Percentiles rank a stretch among this genome's conserved stretches.
Conservation (phyloP, 2,329 filamentous ascomycete species). For the Capronia coronata region DNA sequence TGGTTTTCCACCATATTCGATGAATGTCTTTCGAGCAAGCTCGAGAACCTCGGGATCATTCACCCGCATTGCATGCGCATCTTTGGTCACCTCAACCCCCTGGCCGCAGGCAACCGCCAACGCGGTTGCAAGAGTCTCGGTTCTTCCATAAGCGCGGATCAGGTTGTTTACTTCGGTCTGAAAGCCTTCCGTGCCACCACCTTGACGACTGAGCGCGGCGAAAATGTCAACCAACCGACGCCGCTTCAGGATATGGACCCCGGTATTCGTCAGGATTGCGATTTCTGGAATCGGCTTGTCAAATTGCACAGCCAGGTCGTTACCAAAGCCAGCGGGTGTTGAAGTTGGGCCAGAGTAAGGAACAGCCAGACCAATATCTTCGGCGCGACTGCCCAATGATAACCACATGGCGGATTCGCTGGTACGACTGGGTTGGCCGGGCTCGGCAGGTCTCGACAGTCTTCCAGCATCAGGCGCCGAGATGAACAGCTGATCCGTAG, state of each 20-base stretch:
- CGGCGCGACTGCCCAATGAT: conserved; percentile 63
- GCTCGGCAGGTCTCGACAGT: conserved; percentile 56
- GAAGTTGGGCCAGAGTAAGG: conserved; percentile 62
- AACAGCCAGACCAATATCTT: conserved; percentile 73
- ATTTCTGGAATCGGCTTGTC: conserved; percentile 76
- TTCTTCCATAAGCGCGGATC: conserved; percentile 75
- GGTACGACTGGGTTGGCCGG: conserved; percentile 53
- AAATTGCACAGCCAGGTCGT: conserved; percentile 94
- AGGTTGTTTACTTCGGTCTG: conserved; percentile 79
- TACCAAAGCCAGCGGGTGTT: conserved; percentile 75
- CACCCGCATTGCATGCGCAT: conserved; percentile 62
- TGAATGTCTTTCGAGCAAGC: conserved; percentile 76
- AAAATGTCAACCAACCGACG: conserved; percentile 87
- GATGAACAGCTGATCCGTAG: conserved; percentile 67
- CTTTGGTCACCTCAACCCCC: conserved; percentile 69
- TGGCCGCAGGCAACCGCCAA: conserved; percentile 93
- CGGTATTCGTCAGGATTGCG: conserved; percentile 83
- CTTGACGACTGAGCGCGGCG: conserved; percentile 68
- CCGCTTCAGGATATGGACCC: conserved; percentile 77
- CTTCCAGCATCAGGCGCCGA: conserved; percentile 81
- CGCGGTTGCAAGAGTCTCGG: conserved; percentile 83
- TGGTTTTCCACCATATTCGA: conserved; percentile 85
- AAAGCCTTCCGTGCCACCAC: conserved; percentile 69
- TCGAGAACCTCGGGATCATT: conserved; percentile 82
- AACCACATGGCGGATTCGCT: conserved; percentile 78